Evolutionary conservation across 1,284 basidiomycete genomes (phyloP).

Genomic region (Puccinia coronata): DNA sequence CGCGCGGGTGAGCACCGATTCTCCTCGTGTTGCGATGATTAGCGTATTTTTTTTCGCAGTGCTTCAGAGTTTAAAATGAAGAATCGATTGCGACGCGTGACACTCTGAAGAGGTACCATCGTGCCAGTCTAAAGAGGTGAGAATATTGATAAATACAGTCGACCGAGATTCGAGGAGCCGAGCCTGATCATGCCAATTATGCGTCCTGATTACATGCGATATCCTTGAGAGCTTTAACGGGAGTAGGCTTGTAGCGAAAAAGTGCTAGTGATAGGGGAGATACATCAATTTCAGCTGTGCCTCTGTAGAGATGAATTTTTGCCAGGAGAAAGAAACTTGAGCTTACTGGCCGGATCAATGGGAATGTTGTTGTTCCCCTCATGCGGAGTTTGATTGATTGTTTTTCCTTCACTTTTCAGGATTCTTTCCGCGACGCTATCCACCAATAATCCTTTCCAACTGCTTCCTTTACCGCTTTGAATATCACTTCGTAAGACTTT

Average conservation of each 20-base stretch:
- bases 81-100: no score
- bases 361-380: neutral
- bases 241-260: conserved; percentile 13
- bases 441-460: conserved; percentile 56
- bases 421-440: conserved; percentile 59
- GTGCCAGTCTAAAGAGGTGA: no score
- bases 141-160: no score
- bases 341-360: conserved; percentile 44
- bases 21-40: no score
- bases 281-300: no score
- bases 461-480: conserved; percentile 55
- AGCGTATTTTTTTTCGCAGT: no score
- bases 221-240: neutral
- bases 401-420: conserved; percentile 61
- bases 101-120: no score
- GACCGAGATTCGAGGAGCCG: no score
- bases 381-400: conserved; percentile 61
- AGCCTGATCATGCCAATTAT: neutral
- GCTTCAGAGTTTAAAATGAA: no score
- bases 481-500: conserved; percentile 58
- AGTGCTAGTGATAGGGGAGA: conserved; percentile 20
- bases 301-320: neutral
- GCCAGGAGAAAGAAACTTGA: neutral
- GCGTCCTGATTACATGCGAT: neutral
- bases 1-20: no score